Evolutionary conservation across 495 filamentous ascomycete species (phyloP), one percentile per base, ranked within the genome.

Genomic region (Hypoxylon lienhwacheense): DNA sequence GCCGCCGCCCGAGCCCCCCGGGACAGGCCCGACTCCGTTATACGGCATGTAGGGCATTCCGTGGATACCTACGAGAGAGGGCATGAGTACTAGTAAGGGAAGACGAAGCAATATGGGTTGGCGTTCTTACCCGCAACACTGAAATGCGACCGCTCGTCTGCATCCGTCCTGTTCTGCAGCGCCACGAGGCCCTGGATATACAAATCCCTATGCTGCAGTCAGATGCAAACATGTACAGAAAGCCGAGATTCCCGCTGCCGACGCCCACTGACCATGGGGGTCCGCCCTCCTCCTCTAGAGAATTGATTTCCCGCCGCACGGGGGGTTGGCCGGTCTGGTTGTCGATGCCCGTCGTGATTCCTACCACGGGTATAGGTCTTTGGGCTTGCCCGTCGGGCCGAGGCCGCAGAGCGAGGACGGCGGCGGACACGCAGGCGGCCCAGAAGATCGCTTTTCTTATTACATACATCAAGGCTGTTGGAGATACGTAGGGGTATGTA

Each of bases 11-110:
- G 63, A 55, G 3, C 56, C 65, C 26, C 68, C 66, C 12, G 63
- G 33, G 40, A 70, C 71, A 11, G 72, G 61, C 1, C 57, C 66
- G 8, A 73, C 70, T 22, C 66, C 71, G 47, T 82, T 73, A 71
- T 75, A 82, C 17, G 70, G 58, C 21, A 59, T 64, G 53, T 74
- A 75, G 10, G 78, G 77, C 15, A 70, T 59, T 12, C 78, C 78
- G 47, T 81, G 79, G 41, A 81, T 80, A 15, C 75, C 78, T 81
- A 34, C 4, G 41, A 20, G 11, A 20, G 11, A 11, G 32, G 15
- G 7, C 17, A n/a, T 11, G 12, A 31, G 42, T 43, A 35, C 22
- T 16, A 2, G 21, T 28, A 24, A 20, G 22, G 16, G 10, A 35
- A 34, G 25, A 7, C 19, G 7, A n/a, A 12, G 17, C 11, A 26